phyloP scores from a whole-genome alignment of 176 grass and related monocot species.

The Rhynchospora pubera region DNA sequence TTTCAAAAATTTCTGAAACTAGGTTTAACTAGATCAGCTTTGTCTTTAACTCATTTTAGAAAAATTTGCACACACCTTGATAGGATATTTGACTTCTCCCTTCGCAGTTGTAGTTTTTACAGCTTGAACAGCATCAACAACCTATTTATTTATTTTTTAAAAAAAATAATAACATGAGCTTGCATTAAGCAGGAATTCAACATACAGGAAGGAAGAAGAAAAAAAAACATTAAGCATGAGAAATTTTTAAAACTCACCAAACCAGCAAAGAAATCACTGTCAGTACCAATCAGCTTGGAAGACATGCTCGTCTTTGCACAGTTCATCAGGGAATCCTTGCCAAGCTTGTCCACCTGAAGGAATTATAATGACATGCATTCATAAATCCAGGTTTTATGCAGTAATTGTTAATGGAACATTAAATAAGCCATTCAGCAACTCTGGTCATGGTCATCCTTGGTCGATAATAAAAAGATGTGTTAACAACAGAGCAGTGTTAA shows the following conservation, averaged over 20 bases:
- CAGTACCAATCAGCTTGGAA: slow-evolving; percentile 70
- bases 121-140: slow-evolving; percentile 86
- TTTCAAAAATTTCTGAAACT: background rate
- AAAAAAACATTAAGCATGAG: background rate
- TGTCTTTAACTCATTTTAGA: background rate
- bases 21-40: background rate
- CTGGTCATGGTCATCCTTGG: background rate
- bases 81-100: slow-evolving; percentile 88
- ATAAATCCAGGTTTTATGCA: background rate
- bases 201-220: background rate
- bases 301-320: slow-evolving; percentile 99
- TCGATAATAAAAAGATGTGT: background rate
- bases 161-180: background rate
- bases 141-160: slow-evolving; percentile 30
- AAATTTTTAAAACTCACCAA: slow-evolving; percentile 41
- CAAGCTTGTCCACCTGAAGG: slow-evolving; percentile 83
- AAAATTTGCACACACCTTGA: slow-evolving; percentile 50
- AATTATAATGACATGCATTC: slow-evolving; percentile 14
- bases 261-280: slow-evolving; percentile 89
- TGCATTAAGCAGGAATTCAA: background rate
- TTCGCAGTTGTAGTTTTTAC: slow-evolving; percentile 80
- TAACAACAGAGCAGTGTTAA: background rate
- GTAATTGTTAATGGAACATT: background rate
- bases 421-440: background rate
- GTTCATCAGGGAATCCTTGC: slow-evolving; percentile 84